Evolutionary conservation across 202 grass and related monocot genomes (phyloP), one percentile per base, ranked within the genome.

Genomic region (Carex sylvatica): DNA sequence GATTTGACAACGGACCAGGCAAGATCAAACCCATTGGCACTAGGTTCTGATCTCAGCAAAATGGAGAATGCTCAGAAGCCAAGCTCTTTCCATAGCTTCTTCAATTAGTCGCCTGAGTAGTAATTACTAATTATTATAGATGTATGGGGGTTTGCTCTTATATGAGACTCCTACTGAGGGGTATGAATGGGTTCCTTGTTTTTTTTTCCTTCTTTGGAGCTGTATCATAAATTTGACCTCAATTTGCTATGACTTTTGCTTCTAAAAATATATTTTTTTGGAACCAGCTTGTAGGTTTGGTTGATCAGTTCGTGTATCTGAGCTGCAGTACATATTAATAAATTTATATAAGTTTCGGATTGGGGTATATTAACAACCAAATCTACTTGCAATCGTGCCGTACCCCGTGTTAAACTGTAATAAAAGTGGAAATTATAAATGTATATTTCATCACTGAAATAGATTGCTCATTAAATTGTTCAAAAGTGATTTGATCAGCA

Each of bases 21-120:
- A 65, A 81, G 67, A 68, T 65, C 56, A 49, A 81, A 81, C 11
- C 79, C 61, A 31, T 53, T 67, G 67, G 38, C 46, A 18, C 1
- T 33, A 47, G 61, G 61, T 81, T 64, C 79, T 51, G 63, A 81
- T 81, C 58, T 68, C 36, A 81, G 61, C 36, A 81, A 81, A 81
- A 67, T 65, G 52, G 79, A 81, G 40, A 64, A 16, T 19, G 19
- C 42, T 52, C 60, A 81, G 63, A 81, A 28, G 61, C 79, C 79
- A 10, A 81, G 63, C 61, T 81, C 79, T 49, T 81, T 81, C 79
- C 79, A 81, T 20, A 65, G 79, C 28, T 81, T 81, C 60, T 81
- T 81, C 40, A 30, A 81, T 81, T 81, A 81, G 62, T 80, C 2
- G 55, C 26, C 44, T 19, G 18, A 47, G 14, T 6, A 44, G 59